Base-by-base conservation (phyloP, 805 yeast genomes). In the Nakazawaea holstii region DNA sequence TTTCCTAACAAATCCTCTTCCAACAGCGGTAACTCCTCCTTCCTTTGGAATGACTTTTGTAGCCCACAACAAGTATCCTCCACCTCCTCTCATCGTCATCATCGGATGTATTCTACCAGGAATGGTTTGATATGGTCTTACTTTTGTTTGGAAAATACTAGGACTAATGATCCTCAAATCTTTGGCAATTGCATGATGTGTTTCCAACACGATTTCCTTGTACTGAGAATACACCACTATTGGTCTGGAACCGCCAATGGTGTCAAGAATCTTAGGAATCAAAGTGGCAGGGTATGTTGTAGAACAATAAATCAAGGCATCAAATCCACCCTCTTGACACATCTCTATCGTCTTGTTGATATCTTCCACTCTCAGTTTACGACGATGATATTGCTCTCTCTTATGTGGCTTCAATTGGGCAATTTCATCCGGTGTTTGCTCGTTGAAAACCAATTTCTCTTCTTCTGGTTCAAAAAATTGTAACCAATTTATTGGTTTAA, bases 41-140 rank as follows among this genome's bases (percentile, higher is more conserved):
- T 77, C 84, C 40, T 72, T 66, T 2, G 97, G 96, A 45, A 80
- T 68, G 0, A 94, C 97, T 42, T 87, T 73, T 13, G 87, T 77
- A 3, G 92, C 95, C 70, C 81, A 76, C 54, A 90, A 68, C 2
- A 94, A 62, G 62, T 80, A 92, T 0, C 99, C 99, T 31, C 97
- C 98, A 49, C 85, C 91, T 6, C 96, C 90, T 57, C 88, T 76
- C 74, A 84, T 82, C 0, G 97, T 87, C 99, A 94, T 94, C 51
- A 83, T 60, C 0, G 99, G 99, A 64, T 94, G 99, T 58, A 92
- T 71, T 60, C 95, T 82, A 7, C 98, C 99, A 15, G 95, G 88
- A 28, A 92, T 80, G 3, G 97, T 89, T 69, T 94, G 99, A 62
- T 85, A 91, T 43, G 82, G 83, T 53, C 97, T 77, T 10, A 86